phyloP scores from a whole-genome alignment of 768 basidiomycete genomes.

The Daedalea quercina region DNA sequence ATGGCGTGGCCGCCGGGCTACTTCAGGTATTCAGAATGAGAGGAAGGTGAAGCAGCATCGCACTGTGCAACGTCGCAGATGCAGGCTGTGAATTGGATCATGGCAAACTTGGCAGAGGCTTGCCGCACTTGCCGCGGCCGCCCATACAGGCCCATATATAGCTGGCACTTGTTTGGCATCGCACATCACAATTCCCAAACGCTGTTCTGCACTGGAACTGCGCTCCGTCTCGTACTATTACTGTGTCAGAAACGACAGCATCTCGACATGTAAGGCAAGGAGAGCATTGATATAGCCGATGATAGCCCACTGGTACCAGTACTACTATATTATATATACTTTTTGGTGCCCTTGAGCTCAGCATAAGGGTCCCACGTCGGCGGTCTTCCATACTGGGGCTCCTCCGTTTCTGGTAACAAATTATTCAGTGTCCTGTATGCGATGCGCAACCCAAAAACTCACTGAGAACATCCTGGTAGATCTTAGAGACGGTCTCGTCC shows the following conservation, averaged over 20 bases:
- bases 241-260: background rate
- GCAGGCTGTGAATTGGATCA: background rate
- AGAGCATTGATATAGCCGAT: background rate
- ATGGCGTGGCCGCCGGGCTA: too few species aligned
- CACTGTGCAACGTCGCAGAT: background rate
- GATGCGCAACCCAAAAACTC: constrained; percentile 27
- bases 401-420: constrained; percentile 31
- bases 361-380: constrained; percentile 51
- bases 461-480: constrained; percentile 67
- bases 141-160: too few species aligned
- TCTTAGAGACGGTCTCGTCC: constrained; percentile 55
- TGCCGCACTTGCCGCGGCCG: background rate
- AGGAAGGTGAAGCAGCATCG: background rate
- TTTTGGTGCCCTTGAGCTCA: constrained; percentile 41
- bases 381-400: constrained; percentile 51
- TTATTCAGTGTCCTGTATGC: constrained; percentile 3
- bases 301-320: constrained; percentile 5
- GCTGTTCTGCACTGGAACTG: too few species aligned
- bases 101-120: background rate
- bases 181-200: too few species aligned
- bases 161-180: background rate
- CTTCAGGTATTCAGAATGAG: background rate
- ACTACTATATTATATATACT: constrained; percentile 26
- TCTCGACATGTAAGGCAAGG: background rate
- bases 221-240: background rate